Evolutionary conservation across 2,329 filamentous ascomycete genomes (phyloP), one percentile per base, ranked within the genome.

Genomic region (Trichoderma afroharzianum): DNA sequence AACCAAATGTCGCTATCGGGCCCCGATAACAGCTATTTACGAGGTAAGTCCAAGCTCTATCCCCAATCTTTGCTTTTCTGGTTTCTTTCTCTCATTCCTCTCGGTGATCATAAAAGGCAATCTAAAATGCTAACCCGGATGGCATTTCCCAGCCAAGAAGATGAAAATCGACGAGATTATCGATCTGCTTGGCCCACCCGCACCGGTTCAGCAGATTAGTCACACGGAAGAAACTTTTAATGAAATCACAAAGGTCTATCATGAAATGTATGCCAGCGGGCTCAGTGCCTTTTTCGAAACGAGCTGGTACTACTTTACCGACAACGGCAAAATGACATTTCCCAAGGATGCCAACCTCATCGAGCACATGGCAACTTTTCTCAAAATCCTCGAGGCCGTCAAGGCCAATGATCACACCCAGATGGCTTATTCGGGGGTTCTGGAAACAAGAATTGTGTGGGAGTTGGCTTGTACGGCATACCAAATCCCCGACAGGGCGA

Each of bases 201-300:
- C 89, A 57, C 87, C 88, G 3, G 84, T 86, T 26, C 84, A 88
- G 72, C 80, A 82, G 74, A 85, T 87, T 32, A 85, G 87, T 71
- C 85, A 83, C 77, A 80, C 84, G 79, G 80, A 87, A 71, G 84
- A 85, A 39, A 82, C 81, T 26, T 77, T 93, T 63, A 88, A 90
- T 76, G 91, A 94, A 78, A 89, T 94, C 72, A 90, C 89, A 74
- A 88, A 88, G 73, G 80, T 95, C 18, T 97, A 93, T 81, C 87
- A 88, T 76, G 91, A 91, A 74, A 90, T 94, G 74, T 97, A 96
- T 79, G 92, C 91, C 4, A 88, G 87, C 1, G 92, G 90, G 8
- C 87, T 96, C 61, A 91, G 93, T 80, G 87, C 88, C 63, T 91
- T 96, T 73, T 88, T 97, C 73, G 95, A 98, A 80, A 93, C 93